Base-by-base conservation (phyloP, 108 stramenopile genomes). In the Cyclotella choctawhatcheeana region DNA sequence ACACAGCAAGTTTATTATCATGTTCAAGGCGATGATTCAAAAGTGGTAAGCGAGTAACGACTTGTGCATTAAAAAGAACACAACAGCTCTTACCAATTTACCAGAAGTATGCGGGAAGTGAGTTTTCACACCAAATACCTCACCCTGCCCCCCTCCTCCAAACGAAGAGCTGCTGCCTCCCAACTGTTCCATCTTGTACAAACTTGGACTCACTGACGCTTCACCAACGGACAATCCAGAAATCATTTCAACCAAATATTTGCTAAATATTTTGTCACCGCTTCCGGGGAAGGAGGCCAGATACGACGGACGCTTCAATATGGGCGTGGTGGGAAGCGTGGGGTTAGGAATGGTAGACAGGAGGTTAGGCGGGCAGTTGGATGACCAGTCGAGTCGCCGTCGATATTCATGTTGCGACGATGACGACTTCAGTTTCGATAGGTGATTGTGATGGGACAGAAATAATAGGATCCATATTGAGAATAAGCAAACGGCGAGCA, bases 101-200 rank as follows among this genome's bases (percentile, higher is more conserved):
- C 69, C 76, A 1, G 68, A 69, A 18, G 76, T 47, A 55, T 77
- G 76, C n/a, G 76, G 76, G 50, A 64, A 77, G 22, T 77, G 76
- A 18, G 76, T 77, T 44, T 69, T 64, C 0, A 77, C 22, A 31
- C 66, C 76, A 26, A 77, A 35, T 0, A 69, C 74, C 7, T 64
- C 33, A n/a, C 64, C 66, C 34, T 60, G 58, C 40, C 64, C 64
- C 10, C 40, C 29, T 52, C 50, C 18, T 25, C 30, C 33, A 7
- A n/a, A n/a, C n/a, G n/a, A n/a, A n/a, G n/a, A n/a, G n/a, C 44
- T 8, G 17, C 5, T 2, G 2, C 58, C 32, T 2, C 33, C 45
- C 22, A 22, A 0, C 37, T 25, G 45, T 21, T 60, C 34, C 59
- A 50, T 48, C 58, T 61, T 71, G 2, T 34, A 5, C 33, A 73